Evolutionary conservation across 192 early-diverging fungal species (phyloP).

Genomic region (Rhizophagus clarus): DNA sequence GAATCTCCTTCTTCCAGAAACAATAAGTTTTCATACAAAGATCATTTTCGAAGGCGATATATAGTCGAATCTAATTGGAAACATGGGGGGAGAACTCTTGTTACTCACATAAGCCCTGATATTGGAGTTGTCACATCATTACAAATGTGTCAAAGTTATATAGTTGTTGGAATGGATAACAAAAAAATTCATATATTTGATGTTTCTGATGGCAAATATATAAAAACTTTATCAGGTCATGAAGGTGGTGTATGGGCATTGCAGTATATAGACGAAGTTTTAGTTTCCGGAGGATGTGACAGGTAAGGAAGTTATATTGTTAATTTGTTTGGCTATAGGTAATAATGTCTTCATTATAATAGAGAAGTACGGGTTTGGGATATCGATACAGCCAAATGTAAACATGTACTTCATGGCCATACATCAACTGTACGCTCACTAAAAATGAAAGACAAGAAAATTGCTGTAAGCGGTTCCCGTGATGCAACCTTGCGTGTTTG

Average conservation of each 20-base stretch:
- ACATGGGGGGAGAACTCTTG: slow-evolving; percentile 46
- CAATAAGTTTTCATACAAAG: slow-evolving; percentile 49
- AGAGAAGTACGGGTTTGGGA: slow-evolving; percentile 95
- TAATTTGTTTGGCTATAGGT: neutral
- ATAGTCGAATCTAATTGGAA: slow-evolving; percentile 57
- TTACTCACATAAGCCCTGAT: slow-evolving; percentile 45
- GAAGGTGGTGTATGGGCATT: slow-evolving; percentile 97
- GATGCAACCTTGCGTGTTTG: slow-evolving; percentile 94
- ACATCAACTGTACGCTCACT: slow-evolving; percentile 97
- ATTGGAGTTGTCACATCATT: slow-evolving; percentile 87
- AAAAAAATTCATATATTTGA: slow-evolving; percentile 92
- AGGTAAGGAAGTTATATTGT: slow-evolving; percentile 55
- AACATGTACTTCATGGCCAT: slow-evolving; percentile 92
- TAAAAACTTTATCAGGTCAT: slow-evolving; percentile 79
- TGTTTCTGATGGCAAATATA: slow-evolving; percentile 68
- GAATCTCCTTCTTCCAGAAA: slow-evolving; percentile 37
- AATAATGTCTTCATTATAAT: slow-evolving; percentile 7
- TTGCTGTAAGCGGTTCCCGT: slow-evolving; percentile 89
- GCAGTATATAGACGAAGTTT: slow-evolving; percentile 74
- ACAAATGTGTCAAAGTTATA: slow-evolving; percentile 91
- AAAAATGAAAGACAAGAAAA: slow-evolving; percentile 65
- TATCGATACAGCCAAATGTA: slow-evolving; percentile 80
- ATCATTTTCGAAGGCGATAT: slow-evolving; percentile 56
- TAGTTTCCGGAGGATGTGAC: slow-evolving; percentile 96
- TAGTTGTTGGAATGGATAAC: slow-evolving; percentile 93